These are phyloP conservation scores for Arachis hypogaea DNA, from an alignment of 306 rosid genomes.

Conservation along the genomic window DNA sequence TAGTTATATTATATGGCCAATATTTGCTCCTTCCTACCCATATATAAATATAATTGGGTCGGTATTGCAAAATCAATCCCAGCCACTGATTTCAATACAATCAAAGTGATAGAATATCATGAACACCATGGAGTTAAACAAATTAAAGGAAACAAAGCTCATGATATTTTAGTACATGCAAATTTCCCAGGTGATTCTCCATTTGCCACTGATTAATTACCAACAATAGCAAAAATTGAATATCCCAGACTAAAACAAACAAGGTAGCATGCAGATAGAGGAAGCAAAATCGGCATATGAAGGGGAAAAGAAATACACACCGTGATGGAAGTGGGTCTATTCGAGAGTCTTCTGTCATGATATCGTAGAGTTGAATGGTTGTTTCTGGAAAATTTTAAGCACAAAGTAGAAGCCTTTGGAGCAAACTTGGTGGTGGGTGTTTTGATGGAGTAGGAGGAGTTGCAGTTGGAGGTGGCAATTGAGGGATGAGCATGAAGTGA, in stretches of 20 bases:
- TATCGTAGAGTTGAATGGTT: conserved; percentile 39
- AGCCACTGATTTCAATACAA: conserved; percentile 15
- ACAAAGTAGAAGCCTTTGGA: conserved; percentile 19
- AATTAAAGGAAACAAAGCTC: neutral
- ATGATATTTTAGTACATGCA: neutral
- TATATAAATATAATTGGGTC: neutral
- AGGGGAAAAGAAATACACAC: conserved; percentile 47
- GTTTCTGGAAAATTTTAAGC: conserved; percentile 41
- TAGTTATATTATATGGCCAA: no score
- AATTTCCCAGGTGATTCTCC: neutral
- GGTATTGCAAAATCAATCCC: conserved; percentile 1
- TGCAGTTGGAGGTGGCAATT: conserved; percentile 29
- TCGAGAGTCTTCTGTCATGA: conserved; percentile 29
- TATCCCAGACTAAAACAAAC: neutral
- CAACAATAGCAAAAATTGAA: conserved; percentile 13
- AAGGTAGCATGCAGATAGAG: neutral
- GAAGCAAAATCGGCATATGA: conserved; percentile 22
- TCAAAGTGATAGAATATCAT: neutral
- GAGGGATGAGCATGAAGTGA: conserved; percentile 44
- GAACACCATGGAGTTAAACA: neutral
- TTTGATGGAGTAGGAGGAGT: conserved; percentile 37
- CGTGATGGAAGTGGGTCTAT: conserved; percentile 53
- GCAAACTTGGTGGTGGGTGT: conserved; percentile 22
- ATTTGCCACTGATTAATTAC: neutral
- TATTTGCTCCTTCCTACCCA: no score